phyloP scores from a whole-genome alignment of 371 early-diverging fungal species.

The Batkoa obscura region DNA sequence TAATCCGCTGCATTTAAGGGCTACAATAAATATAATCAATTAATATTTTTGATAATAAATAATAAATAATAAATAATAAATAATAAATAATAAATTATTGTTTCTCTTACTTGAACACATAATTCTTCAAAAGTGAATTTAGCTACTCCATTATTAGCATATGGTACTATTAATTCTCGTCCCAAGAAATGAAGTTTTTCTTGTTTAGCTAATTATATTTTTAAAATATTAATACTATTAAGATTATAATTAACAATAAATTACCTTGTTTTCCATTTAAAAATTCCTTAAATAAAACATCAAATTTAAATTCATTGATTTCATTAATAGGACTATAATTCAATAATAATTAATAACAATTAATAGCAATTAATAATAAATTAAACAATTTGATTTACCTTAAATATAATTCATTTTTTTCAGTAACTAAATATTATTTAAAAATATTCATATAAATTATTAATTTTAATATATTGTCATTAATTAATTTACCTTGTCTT shows the following conservation, averaged over 20 bases:
- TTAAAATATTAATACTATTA: not conserved
- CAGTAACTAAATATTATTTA: constrained; percentile 9
- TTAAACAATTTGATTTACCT: constrained; percentile 8
- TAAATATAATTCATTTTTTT: constrained; percentile 6
- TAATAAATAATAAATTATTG: too few species aligned
- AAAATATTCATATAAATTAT: too few species aligned
- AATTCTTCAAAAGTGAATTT: constrained; percentile 58
- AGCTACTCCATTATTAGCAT: constrained; percentile 47
- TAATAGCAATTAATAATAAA: too few species aligned
- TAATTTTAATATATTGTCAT: too few species aligned
- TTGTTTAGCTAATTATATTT: constrained; percentile 8
- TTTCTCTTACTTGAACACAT: constrained; percentile 41
- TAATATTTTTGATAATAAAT: too few species aligned
- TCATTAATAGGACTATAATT: not conserved
- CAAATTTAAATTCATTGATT: not conserved
- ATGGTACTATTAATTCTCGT: constrained; percentile 36
- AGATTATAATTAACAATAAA: not conserved
- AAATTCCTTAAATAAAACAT: not conserved
- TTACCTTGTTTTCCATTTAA: not conserved
- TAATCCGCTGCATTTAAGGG: constrained; percentile 81
- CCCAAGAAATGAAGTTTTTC: constrained; percentile 47
- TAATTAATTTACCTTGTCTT: constrained; percentile 11
- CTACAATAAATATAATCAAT: constrained; percentile 3
- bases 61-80: too few species aligned
- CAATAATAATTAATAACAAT: too few species aligned